Percentiles rank a stretch among this genome's conserved stretches.
These are phyloP conservation scores for Xerocomus spinulosus DNA, from an alignment of 768 basidiomycete species.

Conservation along the genomic window DNA sequence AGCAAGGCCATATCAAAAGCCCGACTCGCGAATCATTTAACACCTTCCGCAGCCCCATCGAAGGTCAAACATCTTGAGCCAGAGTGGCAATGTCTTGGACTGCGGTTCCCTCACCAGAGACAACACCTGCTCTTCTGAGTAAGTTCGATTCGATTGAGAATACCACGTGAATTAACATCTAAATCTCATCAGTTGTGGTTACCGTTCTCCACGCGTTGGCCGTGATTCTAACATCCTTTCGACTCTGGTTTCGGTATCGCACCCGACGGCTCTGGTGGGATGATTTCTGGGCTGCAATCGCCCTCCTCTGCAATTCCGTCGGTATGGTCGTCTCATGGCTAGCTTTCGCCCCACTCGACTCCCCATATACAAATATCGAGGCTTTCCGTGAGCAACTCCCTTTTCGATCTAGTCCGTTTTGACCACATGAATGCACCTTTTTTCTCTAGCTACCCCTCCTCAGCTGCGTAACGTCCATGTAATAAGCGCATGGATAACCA, in stretches of 20 bases:
- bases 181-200: constrained; percentile 9
- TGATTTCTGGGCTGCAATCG: constrained; percentile 23
- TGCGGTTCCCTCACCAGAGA: constrained; percentile 4
- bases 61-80: constrained; percentile 3
- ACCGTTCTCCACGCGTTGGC: constrained; percentile 19
- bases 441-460: constrained; percentile 25
- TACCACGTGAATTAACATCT: constrained; percentile 1
- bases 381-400: constrained; percentile 13
- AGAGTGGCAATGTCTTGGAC: constrained; percentile 2
- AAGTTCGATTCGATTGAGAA: constrained; percentile 7
- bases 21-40: not conserved
- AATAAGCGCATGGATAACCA: constrained; percentile 17
- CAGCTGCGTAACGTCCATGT: constrained; percentile 15
- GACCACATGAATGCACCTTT: constrained; percentile 1
- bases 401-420: not conserved
- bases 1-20: not conserved
- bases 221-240: constrained; percentile 21
- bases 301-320: constrained; percentile 8
- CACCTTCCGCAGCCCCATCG: not conserved
- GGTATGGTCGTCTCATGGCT: constrained; percentile 15
- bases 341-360: constrained; percentile 26
- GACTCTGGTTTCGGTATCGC: constrained; percentile 24
- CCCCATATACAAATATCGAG: constrained; percentile 7
- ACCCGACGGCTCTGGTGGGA: constrained; percentile 28
- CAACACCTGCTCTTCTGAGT: constrained; percentile 17